These are phyloP conservation scores for Kokia cookei DNA, from an alignment of 441 rosid genomes.

Conservation along the genomic window DNA sequence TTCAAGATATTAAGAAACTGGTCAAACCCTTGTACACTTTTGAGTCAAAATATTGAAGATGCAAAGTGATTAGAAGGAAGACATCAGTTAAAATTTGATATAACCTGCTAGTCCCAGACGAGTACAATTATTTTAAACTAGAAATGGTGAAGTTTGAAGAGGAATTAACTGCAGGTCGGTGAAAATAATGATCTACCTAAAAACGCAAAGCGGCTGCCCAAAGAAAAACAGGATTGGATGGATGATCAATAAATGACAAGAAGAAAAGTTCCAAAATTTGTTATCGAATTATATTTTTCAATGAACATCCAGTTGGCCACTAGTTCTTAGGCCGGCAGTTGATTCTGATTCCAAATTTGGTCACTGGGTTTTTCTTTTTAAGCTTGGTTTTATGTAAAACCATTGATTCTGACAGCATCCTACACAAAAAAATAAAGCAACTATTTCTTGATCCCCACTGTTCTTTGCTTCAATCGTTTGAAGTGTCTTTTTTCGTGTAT, in stretches of 20 bases:
- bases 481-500: neutral
- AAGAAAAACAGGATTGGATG: neutral
- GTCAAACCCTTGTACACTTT: too few species aligned
- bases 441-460: neutral
- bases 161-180: too few species aligned
- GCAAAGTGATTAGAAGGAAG: too few species aligned
- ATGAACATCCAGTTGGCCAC: neutral
- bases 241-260: neutral
- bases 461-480: neutral
- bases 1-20: too few species aligned
- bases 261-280: neutral
- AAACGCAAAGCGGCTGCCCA: too few species aligned
- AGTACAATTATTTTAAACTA: too few species aligned
- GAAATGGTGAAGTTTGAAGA: too few species aligned
- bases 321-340: neutral
- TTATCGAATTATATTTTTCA: neutral
- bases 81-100: too few species aligned
- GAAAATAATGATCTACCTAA: too few species aligned
- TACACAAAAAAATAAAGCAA: neutral
- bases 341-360: neutral
- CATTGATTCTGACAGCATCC: neutral
- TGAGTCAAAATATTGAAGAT: too few species aligned
- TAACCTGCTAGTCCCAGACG: too few species aligned
- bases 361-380: neutral
- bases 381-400: neutral